Conservation (phyloP, 1,284 basidiomycete species). For the Fistulina hepatica region DNA sequence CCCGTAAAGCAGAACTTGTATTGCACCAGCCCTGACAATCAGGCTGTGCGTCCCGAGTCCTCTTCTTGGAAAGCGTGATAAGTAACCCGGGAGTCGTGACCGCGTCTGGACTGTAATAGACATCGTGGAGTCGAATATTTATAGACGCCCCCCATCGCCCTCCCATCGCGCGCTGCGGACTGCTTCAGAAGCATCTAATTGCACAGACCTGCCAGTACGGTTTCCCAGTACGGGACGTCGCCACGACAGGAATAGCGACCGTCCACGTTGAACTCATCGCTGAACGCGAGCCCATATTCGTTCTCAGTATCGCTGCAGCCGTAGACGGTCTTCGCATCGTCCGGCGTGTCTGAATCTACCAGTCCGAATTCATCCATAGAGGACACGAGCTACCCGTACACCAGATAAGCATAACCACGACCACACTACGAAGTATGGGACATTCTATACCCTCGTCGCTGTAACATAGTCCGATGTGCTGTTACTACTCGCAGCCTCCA, state of each 20-base stretch:
- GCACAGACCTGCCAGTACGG: conserved; percentile 45
- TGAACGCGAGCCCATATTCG: conserved; percentile 48
- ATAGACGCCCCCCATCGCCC: too few relatives aligned
- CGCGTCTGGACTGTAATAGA: too few relatives aligned
- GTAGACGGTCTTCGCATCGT: conserved; percentile 35
- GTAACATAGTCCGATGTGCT: conserved; percentile 7
- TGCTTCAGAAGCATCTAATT: neutral
- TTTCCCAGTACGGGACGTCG: conserved; percentile 12
- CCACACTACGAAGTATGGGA: conserved; percentile 1
- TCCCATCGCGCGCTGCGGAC: neutral
- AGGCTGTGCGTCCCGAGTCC: too few relatives aligned
- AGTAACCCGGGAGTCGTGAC: neutral
- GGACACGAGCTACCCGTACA: conserved; percentile 55
- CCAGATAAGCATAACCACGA: conserved; percentile 32
- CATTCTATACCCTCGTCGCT: conserved; percentile 2
- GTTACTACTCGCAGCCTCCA: neutral
- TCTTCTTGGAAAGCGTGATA: too few relatives aligned
- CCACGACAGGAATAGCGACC: conserved; percentile 48
- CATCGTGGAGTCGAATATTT: too few relatives aligned
- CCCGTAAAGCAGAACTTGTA: conserved; percentile 95
- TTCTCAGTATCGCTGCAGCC: conserved; percentile 36
- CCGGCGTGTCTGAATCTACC: conserved; percentile 59
- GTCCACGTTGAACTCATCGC: conserved; percentile 67
- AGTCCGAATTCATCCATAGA: conserved; percentile 47
- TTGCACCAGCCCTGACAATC: conserved; percentile 71